Evolutionary conservation across 2,329 filamentous ascomycete genomes (phyloP).

Genomic region (Hypoxylon sp.): DNA sequence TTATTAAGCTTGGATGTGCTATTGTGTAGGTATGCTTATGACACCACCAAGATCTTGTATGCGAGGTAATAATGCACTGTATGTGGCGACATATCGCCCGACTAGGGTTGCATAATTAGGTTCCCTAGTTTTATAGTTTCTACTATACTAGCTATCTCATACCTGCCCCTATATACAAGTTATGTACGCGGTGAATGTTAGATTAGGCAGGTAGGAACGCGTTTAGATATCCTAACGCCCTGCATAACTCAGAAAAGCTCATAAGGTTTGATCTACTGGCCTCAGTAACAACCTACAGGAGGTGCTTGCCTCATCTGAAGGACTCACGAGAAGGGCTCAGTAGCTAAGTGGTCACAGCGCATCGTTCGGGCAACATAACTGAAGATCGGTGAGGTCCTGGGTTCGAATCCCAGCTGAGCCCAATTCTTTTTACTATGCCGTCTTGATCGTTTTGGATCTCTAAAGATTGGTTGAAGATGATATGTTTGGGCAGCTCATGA

Average conservation of each 20-base stretch:
- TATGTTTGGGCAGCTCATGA: not conserved
- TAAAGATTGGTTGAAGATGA: not conserved
- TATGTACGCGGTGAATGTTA: not conserved
- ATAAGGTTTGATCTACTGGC: not conserved
- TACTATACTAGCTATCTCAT: not conserved
- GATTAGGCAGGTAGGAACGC: not conserved
- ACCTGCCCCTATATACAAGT: not conserved
- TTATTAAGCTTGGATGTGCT: too few relatives aligned
- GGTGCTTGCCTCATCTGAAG: not conserved
- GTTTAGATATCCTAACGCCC: not conserved
- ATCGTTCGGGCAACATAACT: not conserved
- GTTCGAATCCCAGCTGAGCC: slow-evolving; percentile 4
- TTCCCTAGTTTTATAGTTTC: not conserved
- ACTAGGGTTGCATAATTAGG: not conserved
- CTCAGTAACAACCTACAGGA: not conserved
- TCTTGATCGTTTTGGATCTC: not conserved
- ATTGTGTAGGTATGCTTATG: too few relatives aligned
- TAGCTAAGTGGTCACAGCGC: slow-evolving; percentile 5
- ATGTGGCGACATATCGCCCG: not conserved
- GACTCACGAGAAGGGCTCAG: not conserved
- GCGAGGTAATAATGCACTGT: too few relatives aligned
- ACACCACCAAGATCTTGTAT: too few relatives aligned
- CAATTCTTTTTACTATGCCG: not conserved
- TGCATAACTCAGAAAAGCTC: not conserved
- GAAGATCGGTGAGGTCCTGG: slow-evolving; percentile 4